These are phyloP conservation scores for Sporothrix mexicana DNA, from an alignment of 2,329 filamentous ascomycete species.

Conservation along the genomic window DNA sequence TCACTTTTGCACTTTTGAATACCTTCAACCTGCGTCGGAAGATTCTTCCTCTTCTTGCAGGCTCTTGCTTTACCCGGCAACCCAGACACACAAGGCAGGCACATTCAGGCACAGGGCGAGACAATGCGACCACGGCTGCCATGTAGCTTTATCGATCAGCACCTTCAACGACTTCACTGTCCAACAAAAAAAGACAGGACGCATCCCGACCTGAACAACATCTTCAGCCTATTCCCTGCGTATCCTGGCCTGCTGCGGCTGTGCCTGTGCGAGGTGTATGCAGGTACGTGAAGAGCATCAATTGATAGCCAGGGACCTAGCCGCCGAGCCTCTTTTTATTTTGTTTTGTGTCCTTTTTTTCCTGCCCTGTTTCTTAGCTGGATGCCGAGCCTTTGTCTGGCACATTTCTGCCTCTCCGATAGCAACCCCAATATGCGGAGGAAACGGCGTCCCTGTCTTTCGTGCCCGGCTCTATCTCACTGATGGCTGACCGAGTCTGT, in stretches of 20 bases:
- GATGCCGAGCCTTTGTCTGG: background rate
- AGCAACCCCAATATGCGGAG: conserved; percentile 4
- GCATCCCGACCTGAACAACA: no score
- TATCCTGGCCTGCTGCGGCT: conserved; percentile 18
- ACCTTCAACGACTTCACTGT: no score
- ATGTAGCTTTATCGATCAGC: background rate
- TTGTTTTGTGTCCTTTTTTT: background rate
- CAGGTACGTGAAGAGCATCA: conserved; percentile 19
- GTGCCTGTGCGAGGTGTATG: conserved; percentile 16
- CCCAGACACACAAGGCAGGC: background rate
- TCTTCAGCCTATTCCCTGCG: background rate
- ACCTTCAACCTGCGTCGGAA: background rate
- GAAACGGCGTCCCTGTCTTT: background rate
- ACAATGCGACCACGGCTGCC: background rate
- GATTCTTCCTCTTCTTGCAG: background rate
- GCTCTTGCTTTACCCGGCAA: background rate
- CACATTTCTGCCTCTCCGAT: background rate
- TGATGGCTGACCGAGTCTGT: background rate
- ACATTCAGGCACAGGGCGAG: background rate
- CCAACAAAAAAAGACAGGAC: no score
- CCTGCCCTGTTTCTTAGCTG: background rate
- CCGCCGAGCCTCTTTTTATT: background rate
- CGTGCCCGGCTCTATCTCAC: background rate
- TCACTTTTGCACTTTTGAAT: background rate
- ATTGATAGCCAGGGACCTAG: conserved; percentile 8